These are phyloP conservation scores for Phaffomyces thermotolerans DNA, from an alignment of 805 yeast species.

Conservation along the genomic window DNA sequence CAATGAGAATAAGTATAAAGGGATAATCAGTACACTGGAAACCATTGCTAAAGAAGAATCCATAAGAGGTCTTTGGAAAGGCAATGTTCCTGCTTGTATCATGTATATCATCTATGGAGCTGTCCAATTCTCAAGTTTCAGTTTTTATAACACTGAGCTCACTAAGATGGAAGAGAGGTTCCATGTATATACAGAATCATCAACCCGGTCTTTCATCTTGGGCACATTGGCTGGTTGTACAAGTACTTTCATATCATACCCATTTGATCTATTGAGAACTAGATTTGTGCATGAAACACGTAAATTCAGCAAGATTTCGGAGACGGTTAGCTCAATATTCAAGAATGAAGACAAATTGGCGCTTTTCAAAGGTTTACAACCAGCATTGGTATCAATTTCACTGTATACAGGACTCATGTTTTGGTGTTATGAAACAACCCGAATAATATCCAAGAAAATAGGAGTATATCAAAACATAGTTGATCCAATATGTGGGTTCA, in stretches of 20 bases:
- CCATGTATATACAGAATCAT: slow-evolving; percentile 15
- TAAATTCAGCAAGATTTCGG: slow-evolving; percentile 21
- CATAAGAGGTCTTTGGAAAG: slow-evolving; percentile 81
- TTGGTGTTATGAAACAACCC: slow-evolving; percentile 48
- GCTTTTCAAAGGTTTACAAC: slow-evolving; percentile 40
- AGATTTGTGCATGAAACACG: slow-evolving; percentile 44
- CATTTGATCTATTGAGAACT: slow-evolving; percentile 85
- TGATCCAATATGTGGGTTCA: slow-evolving; percentile 58
- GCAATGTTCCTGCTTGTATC: slow-evolving; percentile 85
- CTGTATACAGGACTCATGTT: slow-evolving; percentile 71
- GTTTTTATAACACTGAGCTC: slow-evolving; percentile 43
- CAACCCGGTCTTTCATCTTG: slow-evolving; percentile 38
- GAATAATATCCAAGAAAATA: slow-evolving; percentile 9
- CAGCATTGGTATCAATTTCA: slow-evolving; percentile 55
- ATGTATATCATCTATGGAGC: slow-evolving; percentile 85
- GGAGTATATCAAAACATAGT: slow-evolving; percentile 15
- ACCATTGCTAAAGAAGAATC: slow-evolving; percentile 59
- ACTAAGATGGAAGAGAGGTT: slow-evolving; percentile 23
- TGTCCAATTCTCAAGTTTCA: slow-evolving; percentile 69
- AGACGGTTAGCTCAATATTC: slow-evolving; percentile 28
- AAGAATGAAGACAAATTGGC: slow-evolving; percentile 37
- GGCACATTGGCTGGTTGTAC: slow-evolving; percentile 75
- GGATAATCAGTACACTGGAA: slow-evolving; percentile 31
- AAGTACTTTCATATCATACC: slow-evolving; percentile 74
- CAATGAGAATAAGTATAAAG: slow-evolving; percentile 25